These are phyloP conservation scores for Colletotrichum truncatum DNA, from an alignment of 2,329 filamentous ascomycete species.

Conservation along the genomic window DNA sequence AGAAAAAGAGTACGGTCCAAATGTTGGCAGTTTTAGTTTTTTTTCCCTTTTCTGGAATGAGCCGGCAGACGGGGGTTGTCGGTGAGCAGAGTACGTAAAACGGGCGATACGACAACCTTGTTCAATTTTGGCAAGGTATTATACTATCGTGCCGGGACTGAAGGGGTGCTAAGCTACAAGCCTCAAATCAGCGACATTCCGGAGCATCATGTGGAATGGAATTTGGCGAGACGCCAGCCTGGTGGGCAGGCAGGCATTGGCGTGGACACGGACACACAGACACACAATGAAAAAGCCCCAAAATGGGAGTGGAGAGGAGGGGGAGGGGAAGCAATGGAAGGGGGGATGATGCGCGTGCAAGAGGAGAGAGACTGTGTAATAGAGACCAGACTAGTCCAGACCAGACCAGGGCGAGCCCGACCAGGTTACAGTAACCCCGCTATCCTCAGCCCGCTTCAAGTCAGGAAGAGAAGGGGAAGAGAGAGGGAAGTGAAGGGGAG, in stretches of 20 bases:
- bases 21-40: background rate
- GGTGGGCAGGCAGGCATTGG: background rate
- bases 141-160: background rate
- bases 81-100: slow-evolving; percentile 12
- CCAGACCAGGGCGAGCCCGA: slow-evolving; percentile 6
- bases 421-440: background rate
- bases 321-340: background rate
- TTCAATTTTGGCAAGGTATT: background rate
- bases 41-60: background rate
- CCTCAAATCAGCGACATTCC: slow-evolving; percentile 26
- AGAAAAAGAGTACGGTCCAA: background rate
- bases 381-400: background rate
- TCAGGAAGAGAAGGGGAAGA: background rate
- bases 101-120: background rate
- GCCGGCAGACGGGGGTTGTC: slow-evolving; percentile 10
- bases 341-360: background rate
- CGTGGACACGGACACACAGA: slow-evolving; percentile 6
- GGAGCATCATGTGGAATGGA: slow-evolving; percentile 21
- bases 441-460: background rate
- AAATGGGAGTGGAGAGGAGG: background rate
- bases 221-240: slow-evolving; percentile 4
- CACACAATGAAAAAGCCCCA: slow-evolving; percentile 3
- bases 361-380: background rate
- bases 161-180: slow-evolving; percentile 13
- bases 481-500: too few species aligned